Base-by-base conservation (phyloP, 2,329 filamentous ascomycete species). In the Ophiocordyceps australis region DNA sequence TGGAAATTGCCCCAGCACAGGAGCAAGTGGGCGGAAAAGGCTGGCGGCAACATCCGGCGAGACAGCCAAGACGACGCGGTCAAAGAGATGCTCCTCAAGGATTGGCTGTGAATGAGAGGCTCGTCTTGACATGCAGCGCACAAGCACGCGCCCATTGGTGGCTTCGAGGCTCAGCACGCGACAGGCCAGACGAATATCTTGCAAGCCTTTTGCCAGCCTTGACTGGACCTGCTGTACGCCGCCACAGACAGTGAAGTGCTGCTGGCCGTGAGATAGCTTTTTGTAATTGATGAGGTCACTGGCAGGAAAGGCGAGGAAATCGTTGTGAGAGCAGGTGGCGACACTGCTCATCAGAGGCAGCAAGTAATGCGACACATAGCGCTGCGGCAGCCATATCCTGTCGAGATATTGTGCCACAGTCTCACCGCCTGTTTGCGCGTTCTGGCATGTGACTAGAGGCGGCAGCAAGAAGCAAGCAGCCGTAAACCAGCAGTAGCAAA, bases 331-430 rank as follows among this genome's bases (percentile, higher is more conserved):
- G 35, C 63, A 70, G 2, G 64, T 70, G 4, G 57, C 55, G 6
- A 69, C 59, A 30, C 55, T 55, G 25, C 62, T 59, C 20, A 72
- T 50, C 5, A 68, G 45, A 0, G 66, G 66, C 0, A 70, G 42
- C 7, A 72, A 38, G 35, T 70, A 70, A 18, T 54, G 50, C 3
- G 45, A 41, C 4, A 49, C 37, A 28, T 64, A 69, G 16, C 53
- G 50, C 5, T 39, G 42, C 0, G 65, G 63, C 2, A 67, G 38
- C 25, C 49, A 43, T 5, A 62, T 61, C n/a, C 65, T 48, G n/a
- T 40, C 28, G 5, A 64, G 35, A 32, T 71, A 72, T 19, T 57
- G 42, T 11, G 40, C 50, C 1, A 70, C 33, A 0, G 59, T 52
- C 34, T 71, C 65, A 13, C 40, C 33, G 4, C 1, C 31, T 34